Conservation (phyloP, 495 filamentous ascomycete species). For the Xylaria acuta region DNA sequence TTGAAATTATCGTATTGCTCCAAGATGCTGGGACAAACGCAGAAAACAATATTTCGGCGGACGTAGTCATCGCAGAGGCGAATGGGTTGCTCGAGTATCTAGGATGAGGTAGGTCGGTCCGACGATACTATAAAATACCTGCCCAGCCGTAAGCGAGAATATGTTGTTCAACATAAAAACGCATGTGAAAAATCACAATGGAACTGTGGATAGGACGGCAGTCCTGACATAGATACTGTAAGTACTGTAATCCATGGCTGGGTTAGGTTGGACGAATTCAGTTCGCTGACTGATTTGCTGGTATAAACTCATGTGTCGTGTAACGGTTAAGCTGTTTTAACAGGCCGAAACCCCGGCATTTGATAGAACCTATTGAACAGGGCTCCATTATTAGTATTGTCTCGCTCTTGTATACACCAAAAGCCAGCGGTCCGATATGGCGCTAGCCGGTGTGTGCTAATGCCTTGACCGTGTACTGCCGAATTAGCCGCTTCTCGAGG, state of each 20-base stretch:
- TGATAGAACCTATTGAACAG: not conserved
- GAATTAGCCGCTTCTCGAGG: not conserved
- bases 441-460: not conserved
- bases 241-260: not conserved
- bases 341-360: not conserved
- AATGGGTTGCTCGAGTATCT: not conserved
- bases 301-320: not conserved
- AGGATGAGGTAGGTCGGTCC: not conserved
- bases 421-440: not conserved
- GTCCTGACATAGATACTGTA: not conserved
- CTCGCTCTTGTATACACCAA: not conserved
- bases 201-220: conserved; percentile 13
- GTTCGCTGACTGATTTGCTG: not conserved
- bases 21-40: not conserved
- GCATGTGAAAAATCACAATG: conserved; percentile 4
- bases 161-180: conserved; percentile 4
- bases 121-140: not conserved
- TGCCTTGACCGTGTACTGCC: not conserved
- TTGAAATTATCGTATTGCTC: conserved; percentile 5
- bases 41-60: not conserved
- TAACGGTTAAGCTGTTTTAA: conserved; percentile 1
- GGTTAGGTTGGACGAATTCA: not conserved
- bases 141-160: not conserved
- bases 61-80: not conserved
- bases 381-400: not conserved